Evolutionary conservation across 306 rosid genomes (phyloP).

Genomic region (Pyrus bretschneideri): DNA sequence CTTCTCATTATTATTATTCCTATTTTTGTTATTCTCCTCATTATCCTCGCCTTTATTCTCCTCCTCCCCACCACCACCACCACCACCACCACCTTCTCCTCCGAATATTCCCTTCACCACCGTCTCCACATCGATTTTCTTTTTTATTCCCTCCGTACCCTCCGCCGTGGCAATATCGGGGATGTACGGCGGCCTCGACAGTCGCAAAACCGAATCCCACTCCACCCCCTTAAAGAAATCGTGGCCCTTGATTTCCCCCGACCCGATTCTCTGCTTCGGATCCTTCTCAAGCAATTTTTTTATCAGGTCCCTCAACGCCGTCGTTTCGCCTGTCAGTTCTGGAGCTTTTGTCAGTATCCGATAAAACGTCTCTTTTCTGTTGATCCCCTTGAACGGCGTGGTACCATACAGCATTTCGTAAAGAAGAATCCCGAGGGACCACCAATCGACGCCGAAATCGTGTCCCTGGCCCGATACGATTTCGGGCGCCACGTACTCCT

Average conservation of each 20-base stretch:
- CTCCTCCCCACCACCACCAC: background rate
- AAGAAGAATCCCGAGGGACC: constrained; percentile 71
- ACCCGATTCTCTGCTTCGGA: constrained; percentile 47
- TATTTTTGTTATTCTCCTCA: background rate
- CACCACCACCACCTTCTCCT: background rate
- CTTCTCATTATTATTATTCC: background rate
- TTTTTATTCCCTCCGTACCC: constrained; percentile 17
- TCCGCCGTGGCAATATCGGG: constrained; percentile 35
- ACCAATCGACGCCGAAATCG: constrained; percentile 82
- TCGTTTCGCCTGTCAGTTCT: constrained; percentile 43
- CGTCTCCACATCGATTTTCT: constrained; percentile 43
- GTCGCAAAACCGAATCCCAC: constrained; percentile 49
- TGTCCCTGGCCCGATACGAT: constrained; percentile 66
- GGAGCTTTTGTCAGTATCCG: constrained; percentile 37
- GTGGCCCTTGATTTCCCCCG: constrained; percentile 60
- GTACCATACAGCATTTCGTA: constrained; percentile 69
- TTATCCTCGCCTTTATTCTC: background rate
- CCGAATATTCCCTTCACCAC: constrained; percentile 56
- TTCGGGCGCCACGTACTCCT: constrained; percentile 95
- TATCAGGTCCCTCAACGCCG: constrained; percentile 58
- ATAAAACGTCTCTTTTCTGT: constrained; percentile 70
- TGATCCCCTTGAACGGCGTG: constrained; percentile 64
- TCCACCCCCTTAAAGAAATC: constrained; percentile 46
- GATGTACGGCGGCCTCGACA: constrained; percentile 66
- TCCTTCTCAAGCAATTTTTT: constrained; percentile 52